Evolutionary conservation across 2,329 filamentous ascomycete genomes (phyloP), one percentile per base, ranked within the genome.

Genomic region (Stemphylium lycopersici): DNA sequence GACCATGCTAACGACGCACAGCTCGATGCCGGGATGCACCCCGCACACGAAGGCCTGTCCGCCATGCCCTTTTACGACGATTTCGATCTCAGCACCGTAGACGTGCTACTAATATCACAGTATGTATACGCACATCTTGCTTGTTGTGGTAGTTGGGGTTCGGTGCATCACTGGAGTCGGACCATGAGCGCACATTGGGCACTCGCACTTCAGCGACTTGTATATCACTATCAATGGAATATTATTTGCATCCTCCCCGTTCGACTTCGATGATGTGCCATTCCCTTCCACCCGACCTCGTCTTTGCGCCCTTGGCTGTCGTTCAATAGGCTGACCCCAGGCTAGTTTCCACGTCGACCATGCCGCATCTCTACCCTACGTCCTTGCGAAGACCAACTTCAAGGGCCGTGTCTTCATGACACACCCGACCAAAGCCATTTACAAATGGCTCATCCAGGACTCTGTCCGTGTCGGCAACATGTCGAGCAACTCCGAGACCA

Each of bases 361-460:
- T 80, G 95, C 95, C n/a, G 93, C 93, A 13, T 96, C 93, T n/a
- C 81, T 99, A 41, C 95, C 95, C 39, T 99, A 98, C 74, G 95
- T 99, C 55, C 84, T 99, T 62, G 90, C 93, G 62, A 99, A 99
- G 80, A 98, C 95, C 33, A 97, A 97, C 76, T 99, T 99, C 81
- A 89, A 90, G 62, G 95, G 95, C 43, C 87, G 93, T 18, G 93
- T 98, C 57, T 98, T 97, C 80, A 99, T 98, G 93, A 99, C 95
- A 46, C 95, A 99, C 80, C 92, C 95, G 1, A 99, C 95, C 41
- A 98, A 99, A 77, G 95, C 95, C 67, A 99, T 99, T 74, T 99
- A 99, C 84, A 98, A 98, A 79, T 98, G 95, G 93, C 86, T 98
- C 46, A 97, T 98, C 59, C 92, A 96, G 76, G 95, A 99, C 77